Percentiles rank a stretch among this genome's conserved stretches.
phyloP scores from a whole-genome alignment of 331 rosid species.

The Malus hybrid region DNA sequence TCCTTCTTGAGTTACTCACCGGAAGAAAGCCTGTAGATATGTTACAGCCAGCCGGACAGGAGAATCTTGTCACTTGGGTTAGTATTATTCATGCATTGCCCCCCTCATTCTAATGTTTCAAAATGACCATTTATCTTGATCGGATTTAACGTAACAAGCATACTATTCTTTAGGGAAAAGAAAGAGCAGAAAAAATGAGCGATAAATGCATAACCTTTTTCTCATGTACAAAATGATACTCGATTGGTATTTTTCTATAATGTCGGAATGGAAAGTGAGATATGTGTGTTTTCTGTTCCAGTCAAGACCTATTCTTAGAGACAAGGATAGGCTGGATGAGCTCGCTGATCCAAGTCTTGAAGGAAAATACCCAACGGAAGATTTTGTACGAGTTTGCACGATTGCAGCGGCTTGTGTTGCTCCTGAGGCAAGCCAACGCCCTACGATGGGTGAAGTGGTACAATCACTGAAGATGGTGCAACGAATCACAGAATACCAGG shows the following conservation, averaged over 20 bases:
- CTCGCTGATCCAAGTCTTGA: constrained; percentile 73
- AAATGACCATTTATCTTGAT: background rate
- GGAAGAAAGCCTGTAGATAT: constrained; percentile 88
- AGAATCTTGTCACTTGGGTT: constrained; percentile 93
- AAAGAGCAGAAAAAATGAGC: background rate
- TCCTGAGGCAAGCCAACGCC: constrained; percentile 89
- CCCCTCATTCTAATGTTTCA: constrained; percentile 1
- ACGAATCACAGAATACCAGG: constrained; percentile 59
- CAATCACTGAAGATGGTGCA: constrained; percentile 97
- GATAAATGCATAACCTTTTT: background rate
- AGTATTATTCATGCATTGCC: constrained; percentile 20
- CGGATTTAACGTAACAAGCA: background rate
- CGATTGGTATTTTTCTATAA: background rate
- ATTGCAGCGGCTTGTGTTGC: constrained; percentile 95
- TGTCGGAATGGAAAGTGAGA: constrained; percentile 1
- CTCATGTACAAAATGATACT: background rate
- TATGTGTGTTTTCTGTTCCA: constrained; percentile 20
- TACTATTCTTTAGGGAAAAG: background rate
- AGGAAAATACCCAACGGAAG: constrained; percentile 77
- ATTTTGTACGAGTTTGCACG: constrained; percentile 74
- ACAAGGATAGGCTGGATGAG: constrained; percentile 74
- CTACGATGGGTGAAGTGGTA: constrained; percentile 97
- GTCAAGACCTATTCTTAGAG: constrained; percentile 90
- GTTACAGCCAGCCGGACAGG: constrained; percentile 89
- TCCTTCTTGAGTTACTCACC: constrained; percentile 67